These are phyloP conservation scores for Rhodamnia rubescens DNA, from an alignment of 345 rosid species.

Conservation along the genomic window DNA sequence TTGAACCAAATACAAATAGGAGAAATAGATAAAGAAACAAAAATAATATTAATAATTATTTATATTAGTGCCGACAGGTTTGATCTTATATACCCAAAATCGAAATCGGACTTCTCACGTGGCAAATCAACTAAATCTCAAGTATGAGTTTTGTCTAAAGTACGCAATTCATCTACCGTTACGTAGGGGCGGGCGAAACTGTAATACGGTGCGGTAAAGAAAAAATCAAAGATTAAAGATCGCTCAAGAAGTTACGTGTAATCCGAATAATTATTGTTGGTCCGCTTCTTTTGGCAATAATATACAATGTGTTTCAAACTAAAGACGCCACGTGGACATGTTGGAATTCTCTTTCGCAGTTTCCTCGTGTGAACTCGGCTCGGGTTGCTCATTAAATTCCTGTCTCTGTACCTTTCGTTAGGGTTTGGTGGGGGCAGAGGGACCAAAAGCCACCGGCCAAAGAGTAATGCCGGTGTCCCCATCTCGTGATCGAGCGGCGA, in stretches of 20 bases:
- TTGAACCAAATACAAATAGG: too few species aligned
- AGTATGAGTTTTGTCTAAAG: neutral
- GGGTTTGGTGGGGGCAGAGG: neutral
- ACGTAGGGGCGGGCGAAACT: neutral
- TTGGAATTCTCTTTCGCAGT: neutral
- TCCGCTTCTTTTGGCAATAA: neutral
- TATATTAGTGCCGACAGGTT: rapidly evolving
- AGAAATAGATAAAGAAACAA: too few species aligned
- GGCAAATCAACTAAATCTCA: neutral
- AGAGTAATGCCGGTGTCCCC: neutral
- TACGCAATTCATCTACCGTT: neutral
- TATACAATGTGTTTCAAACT: rapidly evolving
- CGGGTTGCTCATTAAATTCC: neutral
- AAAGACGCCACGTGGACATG: neutral
- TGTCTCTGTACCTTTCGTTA: neutral
- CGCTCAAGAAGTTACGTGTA: neutral
- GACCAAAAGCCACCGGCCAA: neutral
- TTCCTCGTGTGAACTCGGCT: neutral
- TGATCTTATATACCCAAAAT: neutral
- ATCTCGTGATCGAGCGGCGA: neutral
- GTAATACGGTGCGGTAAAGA: neutral
- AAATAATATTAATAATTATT: too few species aligned
- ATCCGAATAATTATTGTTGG: neutral
- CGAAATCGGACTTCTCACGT: neutral
- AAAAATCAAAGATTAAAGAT: neutral